These are phyloP conservation scores for Dianthus caryophyllus DNA, from an alignment of 148 eudicot genomes.

Conservation along the genomic window DNA sequence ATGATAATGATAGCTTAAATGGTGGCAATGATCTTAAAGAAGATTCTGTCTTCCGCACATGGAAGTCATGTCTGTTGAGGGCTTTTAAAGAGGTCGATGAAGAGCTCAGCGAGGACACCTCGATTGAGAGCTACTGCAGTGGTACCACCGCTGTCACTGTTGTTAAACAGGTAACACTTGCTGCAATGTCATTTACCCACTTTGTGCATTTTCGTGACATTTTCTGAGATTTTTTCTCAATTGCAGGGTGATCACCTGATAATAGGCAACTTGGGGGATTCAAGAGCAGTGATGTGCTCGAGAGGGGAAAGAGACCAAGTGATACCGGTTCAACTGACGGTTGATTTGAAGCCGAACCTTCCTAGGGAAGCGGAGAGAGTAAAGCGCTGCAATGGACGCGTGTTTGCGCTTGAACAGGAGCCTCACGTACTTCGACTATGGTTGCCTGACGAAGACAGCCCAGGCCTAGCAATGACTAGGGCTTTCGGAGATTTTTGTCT, in stretches of 20 bases:
- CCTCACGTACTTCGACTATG: slow-evolving; percentile 70
- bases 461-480: slow-evolving; percentile 94
- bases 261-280: slow-evolving; percentile 81
- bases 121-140: slow-evolving; percentile 74
- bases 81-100: slow-evolving; percentile 58
- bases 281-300: slow-evolving; percentile 74
- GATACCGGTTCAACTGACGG: slow-evolving; percentile 61
- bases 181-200: not conserved
- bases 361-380: slow-evolving; percentile 63
- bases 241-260: slow-evolving; percentile 59
- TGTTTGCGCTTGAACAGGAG: slow-evolving; percentile 60
- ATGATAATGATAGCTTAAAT: slow-evolving; percentile 1
- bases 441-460: slow-evolving; percentile 73
- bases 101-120: slow-evolving; percentile 43
- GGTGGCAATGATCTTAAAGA: slow-evolving; percentile 10
- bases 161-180: slow-evolving; percentile 59
- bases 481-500: slow-evolving; percentile 94
- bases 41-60: slow-evolving; percentile 32
- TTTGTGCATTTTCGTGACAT: not conserved
- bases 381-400: slow-evolving; percentile 52
- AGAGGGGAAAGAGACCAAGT: slow-evolving; percentile 48
- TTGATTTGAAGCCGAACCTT: slow-evolving; percentile 76
- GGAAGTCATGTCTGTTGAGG: slow-evolving; percentile 44
- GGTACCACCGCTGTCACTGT: slow-evolving; percentile 70
- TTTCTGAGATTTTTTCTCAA: not conserved